Conservation (phyloP, 2,329 filamentous ascomycete species). For the Alternaria gansuensis region DNA sequence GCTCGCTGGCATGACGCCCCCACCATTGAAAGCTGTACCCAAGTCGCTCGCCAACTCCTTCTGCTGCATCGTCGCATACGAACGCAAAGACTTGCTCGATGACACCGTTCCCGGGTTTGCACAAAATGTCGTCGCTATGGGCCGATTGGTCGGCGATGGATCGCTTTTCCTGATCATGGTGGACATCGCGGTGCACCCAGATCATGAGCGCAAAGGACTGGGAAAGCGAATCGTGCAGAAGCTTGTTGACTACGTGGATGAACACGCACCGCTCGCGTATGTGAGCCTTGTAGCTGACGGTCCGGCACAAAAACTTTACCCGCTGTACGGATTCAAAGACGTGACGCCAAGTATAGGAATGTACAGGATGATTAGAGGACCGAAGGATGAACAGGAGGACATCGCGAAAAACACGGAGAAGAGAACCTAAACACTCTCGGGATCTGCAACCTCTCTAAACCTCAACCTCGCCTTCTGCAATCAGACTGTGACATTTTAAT, state of each 20-base stretch:
- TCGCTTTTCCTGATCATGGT: slow-evolving; percentile 62
- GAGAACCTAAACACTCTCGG: background rate
- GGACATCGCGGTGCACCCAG: slow-evolving; percentile 62
- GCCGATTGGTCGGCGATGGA: slow-evolving; percentile 62
- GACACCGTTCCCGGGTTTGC: slow-evolving; percentile 28
- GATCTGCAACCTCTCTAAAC: background rate
- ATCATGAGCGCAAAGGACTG: slow-evolving; percentile 60
- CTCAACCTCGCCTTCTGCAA: background rate
- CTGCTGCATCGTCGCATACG: slow-evolving; percentile 38
- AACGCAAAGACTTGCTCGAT: slow-evolving; percentile 36
- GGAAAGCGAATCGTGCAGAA: slow-evolving; percentile 58
- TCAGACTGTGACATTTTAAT: background rate
- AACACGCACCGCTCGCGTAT: slow-evolving; percentile 55
- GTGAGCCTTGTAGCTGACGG: slow-evolving; percentile 60
- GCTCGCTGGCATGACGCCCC: slow-evolving; percentile 43
- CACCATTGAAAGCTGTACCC: slow-evolving; percentile 39
- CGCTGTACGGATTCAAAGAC: slow-evolving; percentile 59
- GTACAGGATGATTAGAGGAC: slow-evolving; percentile 37
- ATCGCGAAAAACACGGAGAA: background rate
- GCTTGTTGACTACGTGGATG: slow-evolving; percentile 55
- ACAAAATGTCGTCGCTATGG: slow-evolving; percentile 58
- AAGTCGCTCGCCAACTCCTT: slow-evolving; percentile 41
- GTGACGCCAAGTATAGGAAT: slow-evolving; percentile 45
- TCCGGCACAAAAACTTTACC: slow-evolving; percentile 58
- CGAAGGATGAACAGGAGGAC: slow-evolving; percentile 23